Percentiles rank a stretch among this genome's conserved stretches.
Conservation (phyloP, 768 basidiomycete species). For the Podaxis carcinomalis region DNA sequence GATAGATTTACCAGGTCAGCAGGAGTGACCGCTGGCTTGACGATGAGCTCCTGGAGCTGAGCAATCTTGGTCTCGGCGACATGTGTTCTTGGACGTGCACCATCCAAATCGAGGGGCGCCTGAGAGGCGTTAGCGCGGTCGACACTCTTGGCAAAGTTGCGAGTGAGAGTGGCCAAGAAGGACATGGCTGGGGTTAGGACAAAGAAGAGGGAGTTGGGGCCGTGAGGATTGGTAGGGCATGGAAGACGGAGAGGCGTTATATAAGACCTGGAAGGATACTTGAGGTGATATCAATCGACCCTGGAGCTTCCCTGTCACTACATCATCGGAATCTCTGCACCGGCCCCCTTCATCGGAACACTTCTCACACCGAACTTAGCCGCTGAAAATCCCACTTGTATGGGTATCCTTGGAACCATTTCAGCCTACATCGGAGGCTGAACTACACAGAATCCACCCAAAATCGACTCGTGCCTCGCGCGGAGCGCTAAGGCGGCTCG, state of each 20-base stretch:
- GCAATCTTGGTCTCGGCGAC: conserved; percentile 21
- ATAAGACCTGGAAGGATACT: not conserved
- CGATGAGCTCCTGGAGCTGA: conserved; percentile 25
- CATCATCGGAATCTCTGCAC: conserved; percentile 6
- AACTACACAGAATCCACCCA: no score
- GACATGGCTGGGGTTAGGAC: conserved; percentile 18
- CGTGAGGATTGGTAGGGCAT: not conserved
- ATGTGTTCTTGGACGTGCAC: conserved; percentile 21
- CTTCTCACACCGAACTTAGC: not conserved
- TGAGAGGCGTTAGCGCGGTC: conserved; percentile 20
- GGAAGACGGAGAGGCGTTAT: conserved; percentile 7
- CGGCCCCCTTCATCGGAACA: conserved; percentile 5
- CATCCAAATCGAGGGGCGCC: conserved; percentile 32
- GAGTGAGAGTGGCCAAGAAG: conserved; percentile 11
- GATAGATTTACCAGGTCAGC: conserved; percentile 26
- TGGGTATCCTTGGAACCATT: not conserved
- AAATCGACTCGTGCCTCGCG: no score
- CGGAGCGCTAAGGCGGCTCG: no score
- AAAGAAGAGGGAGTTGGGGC: conserved; percentile 8
- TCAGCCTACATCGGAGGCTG: no score
- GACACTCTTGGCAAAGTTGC: conserved; percentile 18
- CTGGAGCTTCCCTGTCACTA: not conserved
- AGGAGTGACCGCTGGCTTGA: conserved; percentile 21
- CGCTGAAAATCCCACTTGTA: not conserved
- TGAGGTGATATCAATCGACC: conserved; percentile 2